Conservation (phyloP, 331 rosid species). For the Pyrus hybrid region DNA sequence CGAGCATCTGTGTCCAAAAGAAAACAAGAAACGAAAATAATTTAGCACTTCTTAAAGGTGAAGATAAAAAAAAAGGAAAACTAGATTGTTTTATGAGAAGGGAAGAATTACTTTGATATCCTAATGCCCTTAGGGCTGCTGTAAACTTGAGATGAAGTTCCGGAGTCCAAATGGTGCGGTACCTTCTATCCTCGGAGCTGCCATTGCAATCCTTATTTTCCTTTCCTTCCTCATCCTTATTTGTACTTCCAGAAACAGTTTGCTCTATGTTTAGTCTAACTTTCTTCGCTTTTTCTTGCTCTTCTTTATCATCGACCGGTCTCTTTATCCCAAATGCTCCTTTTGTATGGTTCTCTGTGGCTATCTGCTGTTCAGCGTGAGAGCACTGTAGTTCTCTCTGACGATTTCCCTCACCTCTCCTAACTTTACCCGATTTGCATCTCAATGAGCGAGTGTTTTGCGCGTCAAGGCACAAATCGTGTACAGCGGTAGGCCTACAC, state of each 20-base stretch:
- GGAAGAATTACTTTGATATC: slow-evolving; percentile 19
- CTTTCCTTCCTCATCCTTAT: neutral
- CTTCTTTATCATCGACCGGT: neutral
- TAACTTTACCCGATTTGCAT: neutral
- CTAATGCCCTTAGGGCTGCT: slow-evolving; percentile 21
- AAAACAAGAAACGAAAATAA: neutral
- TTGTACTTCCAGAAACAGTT: neutral
- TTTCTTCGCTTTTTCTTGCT: neutral
- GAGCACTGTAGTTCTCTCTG: too few relatives aligned
- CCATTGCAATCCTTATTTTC: neutral
- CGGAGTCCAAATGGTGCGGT: slow-evolving; percentile 16
- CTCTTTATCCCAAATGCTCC: neutral
- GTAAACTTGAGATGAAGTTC: slow-evolving; percentile 24
- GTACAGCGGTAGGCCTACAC: neutral
- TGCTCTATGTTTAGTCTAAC: neutral
- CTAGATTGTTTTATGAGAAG: neutral
- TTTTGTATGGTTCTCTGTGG: neutral
- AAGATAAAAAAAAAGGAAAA: neutral
- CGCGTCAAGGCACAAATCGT: neutral
- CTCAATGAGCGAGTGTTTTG: neutral
- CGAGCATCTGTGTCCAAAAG: slow-evolving; percentile 12
- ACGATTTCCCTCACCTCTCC: too few relatives aligned
- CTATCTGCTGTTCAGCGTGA: neutral
- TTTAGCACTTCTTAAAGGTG: neutral
- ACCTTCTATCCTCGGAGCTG: neutral